Evolutionary conservation across 441 rosid species (phyloP).

Genomic region (Mallotus repandus): DNA sequence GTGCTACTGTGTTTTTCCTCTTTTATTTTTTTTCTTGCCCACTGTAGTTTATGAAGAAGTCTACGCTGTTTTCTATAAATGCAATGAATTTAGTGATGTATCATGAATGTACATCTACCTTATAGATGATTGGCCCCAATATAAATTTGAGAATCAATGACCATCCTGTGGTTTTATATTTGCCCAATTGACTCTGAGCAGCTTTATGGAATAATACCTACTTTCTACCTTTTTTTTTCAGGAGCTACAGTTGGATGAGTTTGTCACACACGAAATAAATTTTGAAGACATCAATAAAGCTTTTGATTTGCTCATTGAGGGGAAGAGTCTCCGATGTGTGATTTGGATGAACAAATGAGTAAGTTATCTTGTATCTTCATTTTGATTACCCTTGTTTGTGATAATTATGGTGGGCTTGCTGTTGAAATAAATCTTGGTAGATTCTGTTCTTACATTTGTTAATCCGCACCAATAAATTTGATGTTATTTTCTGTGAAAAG

Average conservation of each 20-base stretch:
- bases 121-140: too few relatives aligned
- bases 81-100: not conserved
- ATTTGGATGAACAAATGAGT: constrained; percentile 57
- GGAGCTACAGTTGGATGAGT: constrained; percentile 70
- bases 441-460: not conserved
- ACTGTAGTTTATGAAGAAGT: not conserved
- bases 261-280: constrained; percentile 73
- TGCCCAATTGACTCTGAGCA: too few relatives aligned
- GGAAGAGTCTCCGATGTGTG: constrained; percentile 67
- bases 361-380: not conserved
- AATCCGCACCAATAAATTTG: not conserved
- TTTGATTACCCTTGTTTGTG: not conserved
- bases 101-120: too few relatives aligned
- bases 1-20: not conserved
- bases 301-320: constrained; percentile 56
- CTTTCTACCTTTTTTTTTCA: constrained; percentile 21
- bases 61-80: not conserved
- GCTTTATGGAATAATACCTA: not conserved
- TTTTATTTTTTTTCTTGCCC: not conserved
- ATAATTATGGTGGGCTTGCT: not conserved
- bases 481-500: constrained; percentile 16
- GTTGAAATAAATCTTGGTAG: not conserved
- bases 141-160: too few relatives aligned
- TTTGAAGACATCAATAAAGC: constrained; percentile 75
- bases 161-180: too few relatives aligned